Conservation (phyloP, 2,329 filamentous ascomycete species). For the Emmonsia crescens region DNA sequence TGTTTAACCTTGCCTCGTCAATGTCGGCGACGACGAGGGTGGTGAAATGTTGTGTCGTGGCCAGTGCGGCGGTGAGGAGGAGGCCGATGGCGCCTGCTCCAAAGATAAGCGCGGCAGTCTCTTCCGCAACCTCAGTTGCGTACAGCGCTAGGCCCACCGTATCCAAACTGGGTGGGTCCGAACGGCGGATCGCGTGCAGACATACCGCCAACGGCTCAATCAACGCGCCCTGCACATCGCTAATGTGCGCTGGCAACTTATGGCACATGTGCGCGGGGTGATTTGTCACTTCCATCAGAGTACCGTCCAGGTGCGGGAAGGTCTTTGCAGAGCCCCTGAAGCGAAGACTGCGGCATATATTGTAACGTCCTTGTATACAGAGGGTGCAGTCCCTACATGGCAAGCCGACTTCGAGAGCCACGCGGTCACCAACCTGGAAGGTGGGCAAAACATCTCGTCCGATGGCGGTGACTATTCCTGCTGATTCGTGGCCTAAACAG, state of each 20-base stretch:
- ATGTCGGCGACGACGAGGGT: slow-evolving; percentile 52
- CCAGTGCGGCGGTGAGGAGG: slow-evolving; percentile 47
- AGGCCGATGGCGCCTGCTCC: slow-evolving; percentile 53
- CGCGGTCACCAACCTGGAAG: slow-evolving; percentile 64
- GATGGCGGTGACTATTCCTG: slow-evolving; percentile 64
- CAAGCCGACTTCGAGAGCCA: slow-evolving; percentile 85
- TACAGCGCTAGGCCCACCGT: slow-evolving; percentile 32
- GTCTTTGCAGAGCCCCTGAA: slow-evolving; percentile 51
- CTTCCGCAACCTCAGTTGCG: slow-evolving; percentile 21
- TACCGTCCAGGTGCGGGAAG: slow-evolving; percentile 54
- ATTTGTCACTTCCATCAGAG: slow-evolving; percentile 51
- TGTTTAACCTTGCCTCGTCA: slow-evolving; percentile 44
- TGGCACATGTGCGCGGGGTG: slow-evolving; percentile 52
- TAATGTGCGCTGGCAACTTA: slow-evolving; percentile 43
- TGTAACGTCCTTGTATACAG: slow-evolving; percentile 48
- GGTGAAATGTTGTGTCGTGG: slow-evolving; percentile 42
- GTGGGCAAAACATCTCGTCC: slow-evolving; percentile 49
- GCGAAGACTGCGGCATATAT: slow-evolving; percentile 49
- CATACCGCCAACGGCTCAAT: slow-evolving; percentile 52
- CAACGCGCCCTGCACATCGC: slow-evolving; percentile 47
- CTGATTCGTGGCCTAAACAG: slow-evolving; percentile 66
- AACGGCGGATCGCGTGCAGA: slow-evolving; percentile 48
- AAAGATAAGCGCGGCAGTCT: slow-evolving; percentile 45
- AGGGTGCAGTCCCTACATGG: slow-evolving; percentile 58
- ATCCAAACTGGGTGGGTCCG: slow-evolving; percentile 34